These are phyloP conservation scores for Candida corydali DNA, from an alignment of 805 yeast genomes.

Conservation along the genomic window DNA sequence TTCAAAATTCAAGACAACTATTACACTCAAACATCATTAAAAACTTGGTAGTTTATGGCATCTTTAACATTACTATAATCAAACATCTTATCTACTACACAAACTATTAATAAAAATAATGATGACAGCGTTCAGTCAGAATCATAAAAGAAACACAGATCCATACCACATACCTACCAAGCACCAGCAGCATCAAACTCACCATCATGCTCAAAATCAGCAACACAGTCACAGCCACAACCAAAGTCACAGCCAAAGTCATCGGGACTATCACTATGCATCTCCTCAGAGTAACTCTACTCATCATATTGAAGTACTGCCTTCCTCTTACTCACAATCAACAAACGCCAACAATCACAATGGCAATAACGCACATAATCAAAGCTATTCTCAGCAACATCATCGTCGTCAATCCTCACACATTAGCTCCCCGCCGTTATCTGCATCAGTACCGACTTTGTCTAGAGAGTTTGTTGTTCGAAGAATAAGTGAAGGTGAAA, in stretches of 20 bases:
- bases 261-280: constrained; percentile 10
- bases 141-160: constrained; percentile 25
- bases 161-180: constrained; percentile 28
- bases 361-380: constrained; percentile 5
- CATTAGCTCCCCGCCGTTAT: constrained; percentile 3
- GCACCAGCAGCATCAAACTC: constrained; percentile 17
- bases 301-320: constrained; percentile 3
- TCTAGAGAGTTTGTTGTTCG: constrained; percentile 73
- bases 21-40: too few relatives aligned
- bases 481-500: constrained; percentile 80
- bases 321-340: constrained; percentile 2
- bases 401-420: constrained; percentile 7
- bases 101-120: too few relatives aligned
- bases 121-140: too few relatives aligned
- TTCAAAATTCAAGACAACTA: too few relatives aligned
- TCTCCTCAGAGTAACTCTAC: constrained; percentile 10
- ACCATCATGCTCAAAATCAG: constrained; percentile 8
- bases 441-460: constrained; percentile 36
- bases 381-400: neutral
- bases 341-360: constrained; percentile 1
- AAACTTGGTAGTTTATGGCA: too few relatives aligned
- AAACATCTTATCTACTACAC: too few relatives aligned
- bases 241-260: constrained; percentile 4
- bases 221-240: neutral
- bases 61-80: too few relatives aligned